These are phyloP conservation scores for Sporormia fimetaria DNA, from an alignment of 495 filamentous ascomycete species.

Conservation along the genomic window DNA sequence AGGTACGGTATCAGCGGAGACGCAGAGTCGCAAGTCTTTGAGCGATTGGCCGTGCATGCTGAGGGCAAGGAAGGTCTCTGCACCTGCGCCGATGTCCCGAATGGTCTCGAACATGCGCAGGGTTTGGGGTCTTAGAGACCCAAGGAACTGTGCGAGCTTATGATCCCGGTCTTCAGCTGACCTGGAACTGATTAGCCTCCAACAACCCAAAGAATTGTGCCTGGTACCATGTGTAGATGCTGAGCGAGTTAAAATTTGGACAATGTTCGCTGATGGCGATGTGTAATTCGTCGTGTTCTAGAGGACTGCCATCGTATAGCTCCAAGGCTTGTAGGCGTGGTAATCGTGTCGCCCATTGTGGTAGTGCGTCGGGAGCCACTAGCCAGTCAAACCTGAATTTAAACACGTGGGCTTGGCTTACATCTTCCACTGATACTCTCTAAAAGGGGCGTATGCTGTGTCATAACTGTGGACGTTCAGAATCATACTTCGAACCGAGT, in stretches of 20 bases:
- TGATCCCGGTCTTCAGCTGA: constrained; percentile 38
- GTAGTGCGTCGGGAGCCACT: constrained; percentile 36
- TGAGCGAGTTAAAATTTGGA: constrained; percentile 48
- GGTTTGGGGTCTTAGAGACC: constrained; percentile 44
- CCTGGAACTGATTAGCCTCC: constrained; percentile 14
- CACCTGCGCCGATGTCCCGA: constrained; percentile 40
- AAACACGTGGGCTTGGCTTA: constrained; percentile 25
- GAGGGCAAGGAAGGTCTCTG: constrained; percentile 48
- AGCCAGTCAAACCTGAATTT: neutral
- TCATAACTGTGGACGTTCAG: constrained; percentile 34
- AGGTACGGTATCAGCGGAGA: constrained; percentile 39
- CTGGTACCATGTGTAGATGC: constrained; percentile 47
- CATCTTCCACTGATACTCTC: constrained; percentile 40
- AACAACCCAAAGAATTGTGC: too few species aligned
- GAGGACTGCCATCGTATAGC: constrained; percentile 46
- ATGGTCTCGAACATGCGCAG: constrained; percentile 50
- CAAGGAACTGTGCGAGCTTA: constrained; percentile 48
- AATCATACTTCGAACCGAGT: neutral
- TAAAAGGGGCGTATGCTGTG: constrained; percentile 41
- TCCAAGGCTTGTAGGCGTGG: constrained; percentile 40
- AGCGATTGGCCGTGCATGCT: constrained; percentile 47
- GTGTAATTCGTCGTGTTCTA: constrained; percentile 41
- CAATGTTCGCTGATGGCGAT: constrained; percentile 47
- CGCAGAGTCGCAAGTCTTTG: constrained; percentile 43
- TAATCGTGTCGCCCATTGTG: constrained; percentile 38